phyloP scores from a whole-genome alignment of 139 green algal genomes.

The Haematococcus lacustris region DNA sequence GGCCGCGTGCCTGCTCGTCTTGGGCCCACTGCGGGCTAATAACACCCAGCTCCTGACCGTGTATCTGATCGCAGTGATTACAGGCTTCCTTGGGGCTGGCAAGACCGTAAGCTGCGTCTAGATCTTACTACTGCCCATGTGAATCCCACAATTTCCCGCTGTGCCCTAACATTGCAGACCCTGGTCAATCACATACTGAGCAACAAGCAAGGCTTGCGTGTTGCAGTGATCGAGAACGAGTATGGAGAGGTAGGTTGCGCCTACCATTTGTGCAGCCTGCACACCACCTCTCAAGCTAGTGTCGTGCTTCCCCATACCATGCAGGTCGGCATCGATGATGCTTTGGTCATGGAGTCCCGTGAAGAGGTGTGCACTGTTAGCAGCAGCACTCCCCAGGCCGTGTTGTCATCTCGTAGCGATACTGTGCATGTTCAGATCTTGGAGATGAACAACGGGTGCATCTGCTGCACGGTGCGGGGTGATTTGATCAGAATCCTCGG shows the following conservation, averaged over 20 bases:
- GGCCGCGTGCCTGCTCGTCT: too few relatives aligned
- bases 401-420: too few relatives aligned
- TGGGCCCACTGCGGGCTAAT: too few relatives aligned
- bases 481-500: constrained; percentile 77
- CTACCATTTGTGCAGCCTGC: background rate
- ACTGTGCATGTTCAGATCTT: constrained; percentile 39
- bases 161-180: constrained; percentile 27
- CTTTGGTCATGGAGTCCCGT: constrained; percentile 66
- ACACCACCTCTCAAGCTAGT: background rate
- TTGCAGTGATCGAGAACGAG: constrained; percentile 82
- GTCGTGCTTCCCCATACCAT: background rate
- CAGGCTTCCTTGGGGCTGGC: constrained; percentile 31
- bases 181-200: constrained; percentile 83
- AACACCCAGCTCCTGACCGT: too few relatives aligned
- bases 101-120: constrained; percentile 21
- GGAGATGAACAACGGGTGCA: constrained; percentile 75
- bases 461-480: constrained; percentile 71
- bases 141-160: background rate
- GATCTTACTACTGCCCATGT: background rate
- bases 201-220: constrained; percentile 60
- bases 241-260: constrained; percentile 43
- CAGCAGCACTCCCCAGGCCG: too few relatives aligned
- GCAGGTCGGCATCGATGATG: constrained; percentile 75
- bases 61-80: constrained; percentile 18
- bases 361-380: constrained; percentile 53